Conservation (phyloP, 495 filamentous ascomycete genomes). For the Penicillium dipodomyicola region DNA sequence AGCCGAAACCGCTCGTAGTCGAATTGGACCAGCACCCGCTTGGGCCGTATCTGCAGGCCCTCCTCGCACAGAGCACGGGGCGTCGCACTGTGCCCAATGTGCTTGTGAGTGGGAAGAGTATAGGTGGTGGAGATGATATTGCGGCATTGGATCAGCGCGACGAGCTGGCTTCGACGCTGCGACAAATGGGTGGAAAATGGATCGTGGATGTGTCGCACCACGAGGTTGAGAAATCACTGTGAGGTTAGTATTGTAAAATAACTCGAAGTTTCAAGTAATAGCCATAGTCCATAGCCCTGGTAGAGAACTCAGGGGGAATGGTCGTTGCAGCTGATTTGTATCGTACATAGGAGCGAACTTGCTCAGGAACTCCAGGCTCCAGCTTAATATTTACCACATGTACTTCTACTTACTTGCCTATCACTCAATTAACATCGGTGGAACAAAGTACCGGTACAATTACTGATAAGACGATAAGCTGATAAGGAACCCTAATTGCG, state of each 20-base stretch:
- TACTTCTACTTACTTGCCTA: conserved; percentile 5
- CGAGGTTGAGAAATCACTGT: conserved; percentile 12
- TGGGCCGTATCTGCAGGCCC: conserved; percentile 66
- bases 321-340: neutral
- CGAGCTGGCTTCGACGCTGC: conserved; percentile 68
- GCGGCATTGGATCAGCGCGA: conserved; percentile 66
- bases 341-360: conserved; percentile 11
- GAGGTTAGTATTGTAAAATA: conserved; percentile 3
- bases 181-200: conserved; percentile 68
- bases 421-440: neutral
- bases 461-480: conserved; percentile 9
- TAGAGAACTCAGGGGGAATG: neutral
- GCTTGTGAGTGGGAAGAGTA: conserved; percentile 79
- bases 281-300: neutral
- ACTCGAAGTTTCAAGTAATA: neutral
- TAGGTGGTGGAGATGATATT: conserved; percentile 89
- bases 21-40: conserved; percentile 83
- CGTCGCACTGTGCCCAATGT: conserved; percentile 89
- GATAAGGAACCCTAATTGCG: conserved; percentile 43
- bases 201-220: conserved; percentile 50
- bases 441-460: neutral
- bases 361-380: neutral
- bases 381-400: conserved; percentile 1
- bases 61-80: conserved; percentile 68
- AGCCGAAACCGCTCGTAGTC: conserved; percentile 79